Evolutionary conservation across 305 asterid species (phyloP), one percentile per base, ranked within the genome.

Genomic region (Fraxinus platypoda): DNA sequence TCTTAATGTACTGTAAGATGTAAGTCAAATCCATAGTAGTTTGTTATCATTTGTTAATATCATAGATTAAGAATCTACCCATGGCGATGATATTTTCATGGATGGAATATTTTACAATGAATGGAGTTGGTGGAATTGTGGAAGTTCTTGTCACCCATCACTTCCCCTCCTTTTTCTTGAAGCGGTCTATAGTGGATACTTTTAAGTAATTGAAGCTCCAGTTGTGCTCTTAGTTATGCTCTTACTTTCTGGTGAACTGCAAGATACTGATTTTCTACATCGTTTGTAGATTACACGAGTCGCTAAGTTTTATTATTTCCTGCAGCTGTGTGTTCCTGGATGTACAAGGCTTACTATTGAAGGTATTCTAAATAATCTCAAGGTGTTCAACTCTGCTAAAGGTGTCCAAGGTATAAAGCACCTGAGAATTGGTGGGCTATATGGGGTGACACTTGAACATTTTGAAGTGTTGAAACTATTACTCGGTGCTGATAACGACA

Each of bases 301-400:
- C 76, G 71, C 86, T 88, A 77, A 83, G 25, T 35, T 66, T 35
- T 75, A 13, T 81, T 81, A 74, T 46, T 59, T 43, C 72, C 73
- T 90, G 92, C 92, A 95, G 99, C 76, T 95, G 17, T 89, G 85
- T 78, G 92, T 95, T 85, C 96, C 97, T 68, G 97, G 94, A 19
- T 95, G 98, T 82, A 88, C 97, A 31, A 87, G 90, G 90, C 87
- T 95, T 82, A 92, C 90, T 26, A 82, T 93, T 72, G 95, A 93
- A 68, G 94, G 96, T 66, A 80, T 91, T 33, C 76, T 95, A 81
- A 86, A 84, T 80, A 88, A 57, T 21, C 59, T 95, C 68, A 89
- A 84, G 92, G 75, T 79, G 37, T 90, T 82, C 78, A 90, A 94
- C 81, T 81, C 87, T 59, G 83, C 64, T 8, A 85, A 87, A 80